Conservation (phyloP, 345 rosid species). For the Euclidium syriacum region DNA sequence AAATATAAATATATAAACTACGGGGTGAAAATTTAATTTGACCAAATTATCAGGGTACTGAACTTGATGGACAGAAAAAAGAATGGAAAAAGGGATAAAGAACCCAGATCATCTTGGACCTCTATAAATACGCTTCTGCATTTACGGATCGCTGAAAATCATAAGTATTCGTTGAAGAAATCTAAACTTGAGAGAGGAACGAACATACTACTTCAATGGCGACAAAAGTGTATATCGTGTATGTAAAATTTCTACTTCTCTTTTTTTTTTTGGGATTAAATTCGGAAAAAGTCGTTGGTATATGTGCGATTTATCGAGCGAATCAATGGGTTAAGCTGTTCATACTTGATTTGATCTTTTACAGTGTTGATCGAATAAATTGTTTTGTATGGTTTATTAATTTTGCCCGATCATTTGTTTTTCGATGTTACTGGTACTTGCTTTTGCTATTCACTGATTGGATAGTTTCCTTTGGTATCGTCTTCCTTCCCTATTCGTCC, state of each 20-base stretch:
- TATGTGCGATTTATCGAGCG: background rate
- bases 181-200: background rate
- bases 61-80: background rate
- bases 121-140: conserved; percentile 43
- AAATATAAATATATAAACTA: background rate
- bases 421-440: background rate
- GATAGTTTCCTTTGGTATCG: background rate
- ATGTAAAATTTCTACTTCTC: conserved; percentile 23
- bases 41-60: conserved; percentile 10
- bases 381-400: background rate
- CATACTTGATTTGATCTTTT: background rate
- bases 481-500: background rate
- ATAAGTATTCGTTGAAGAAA: background rate
- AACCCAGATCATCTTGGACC: conserved; percentile 2
- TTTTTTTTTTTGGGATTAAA: background rate
- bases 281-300: background rate
- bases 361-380: background rate
- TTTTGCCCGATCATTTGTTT: background rate
- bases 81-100: background rate
- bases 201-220: conserved; percentile 41
- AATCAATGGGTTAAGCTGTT: background rate
- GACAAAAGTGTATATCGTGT: conserved; percentile 72
- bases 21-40: background rate
- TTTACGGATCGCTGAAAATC: conserved; percentile 25
- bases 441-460: background rate